Evolutionary conservation across 305 asterid species (phyloP).

Genomic region (Fraxinus nigra): DNA sequence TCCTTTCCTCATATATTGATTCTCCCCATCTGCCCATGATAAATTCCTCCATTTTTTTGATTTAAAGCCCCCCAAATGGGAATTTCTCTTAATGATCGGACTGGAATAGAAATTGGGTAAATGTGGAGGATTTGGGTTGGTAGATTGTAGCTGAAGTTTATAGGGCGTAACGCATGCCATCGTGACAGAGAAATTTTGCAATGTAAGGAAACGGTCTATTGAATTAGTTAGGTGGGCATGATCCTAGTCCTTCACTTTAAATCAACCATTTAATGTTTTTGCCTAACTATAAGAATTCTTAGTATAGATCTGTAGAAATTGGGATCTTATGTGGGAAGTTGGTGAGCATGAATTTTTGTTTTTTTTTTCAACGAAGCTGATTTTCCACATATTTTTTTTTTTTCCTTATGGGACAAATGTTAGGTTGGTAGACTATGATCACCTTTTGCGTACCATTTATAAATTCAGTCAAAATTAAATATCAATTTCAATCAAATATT

Average conservation of each 20-base stretch:
- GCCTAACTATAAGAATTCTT: background rate
- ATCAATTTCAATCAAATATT: background rate
- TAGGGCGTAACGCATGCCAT: conserved; percentile 43
- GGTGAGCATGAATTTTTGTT: background rate
- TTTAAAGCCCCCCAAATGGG: conserved; percentile 20
- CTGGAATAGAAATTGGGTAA: conserved; percentile 20
- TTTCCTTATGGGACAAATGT: background rate
- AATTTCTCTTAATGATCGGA: conserved; percentile 16
- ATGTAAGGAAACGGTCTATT: background rate
- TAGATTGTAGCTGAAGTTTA: conserved; percentile 16
- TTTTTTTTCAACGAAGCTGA: background rate
- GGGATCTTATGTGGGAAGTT: background rate
- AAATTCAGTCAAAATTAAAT: background rate
- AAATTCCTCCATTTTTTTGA: conserved; percentile 22
- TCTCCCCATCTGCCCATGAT: conserved; percentile 18
- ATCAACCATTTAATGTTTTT: background rate
- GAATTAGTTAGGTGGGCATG: background rate
- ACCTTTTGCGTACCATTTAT: background rate
- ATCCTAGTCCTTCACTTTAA: background rate
- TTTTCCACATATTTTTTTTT: background rate
- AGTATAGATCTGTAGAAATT: background rate
- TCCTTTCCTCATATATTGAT: conserved; percentile 7
- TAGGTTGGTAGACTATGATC: background rate
- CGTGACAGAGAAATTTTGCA: background rate
- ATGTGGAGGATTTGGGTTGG: conserved; percentile 15